Evolutionary conservation across 345 rosid species (phyloP).

Genomic region (Combretum micranthum): DNA sequence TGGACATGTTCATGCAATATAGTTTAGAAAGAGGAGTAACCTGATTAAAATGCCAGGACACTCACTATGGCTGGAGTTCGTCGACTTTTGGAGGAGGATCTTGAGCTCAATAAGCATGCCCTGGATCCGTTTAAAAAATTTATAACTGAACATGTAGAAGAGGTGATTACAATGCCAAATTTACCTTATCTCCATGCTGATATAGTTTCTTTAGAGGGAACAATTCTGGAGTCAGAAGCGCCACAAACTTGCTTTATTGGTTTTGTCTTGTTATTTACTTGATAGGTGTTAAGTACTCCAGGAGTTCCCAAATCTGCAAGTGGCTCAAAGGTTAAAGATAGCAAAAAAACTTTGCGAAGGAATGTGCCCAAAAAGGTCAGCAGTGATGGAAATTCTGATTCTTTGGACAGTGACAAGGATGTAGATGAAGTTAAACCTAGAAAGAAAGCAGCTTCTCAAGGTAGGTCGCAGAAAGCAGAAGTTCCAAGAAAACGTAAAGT

Average conservation of each 20-base stretch:
- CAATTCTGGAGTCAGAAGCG: background rate
- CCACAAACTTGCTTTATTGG: background rate
- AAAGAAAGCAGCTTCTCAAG: conserved; percentile 34
- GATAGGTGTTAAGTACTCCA: conserved; percentile 37
- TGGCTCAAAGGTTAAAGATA: conserved; percentile 31
- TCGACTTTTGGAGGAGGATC: conserved; percentile 81
- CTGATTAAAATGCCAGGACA: conserved; percentile 24
- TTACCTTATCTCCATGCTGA: too few species aligned
- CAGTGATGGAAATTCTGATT: conserved; percentile 31
- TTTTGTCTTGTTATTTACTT: conserved; percentile 5
- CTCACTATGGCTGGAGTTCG: conserved; percentile 78
- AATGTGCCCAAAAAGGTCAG: conserved; percentile 30
- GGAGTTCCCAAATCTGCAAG: conserved; percentile 33
- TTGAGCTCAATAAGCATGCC: conserved; percentile 44
- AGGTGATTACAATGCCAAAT: conserved; percentile 20
- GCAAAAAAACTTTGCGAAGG: conserved; percentile 25
- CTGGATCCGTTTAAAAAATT: conserved; percentile 72
- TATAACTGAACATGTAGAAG: conserved; percentile 53
- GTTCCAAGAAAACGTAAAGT: conserved; percentile 44
- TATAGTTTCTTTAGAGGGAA: background rate
- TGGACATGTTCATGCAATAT: too few species aligned
- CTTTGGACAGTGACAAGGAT: conserved; percentile 36
- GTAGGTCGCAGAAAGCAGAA: conserved; percentile 34
- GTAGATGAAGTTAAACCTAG: conserved; percentile 41
- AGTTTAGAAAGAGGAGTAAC: too few species aligned